These are phyloP conservation scores for Thelephora ganbajun DNA, from an alignment of 768 basidiomycete genomes.

Conservation along the genomic window DNA sequence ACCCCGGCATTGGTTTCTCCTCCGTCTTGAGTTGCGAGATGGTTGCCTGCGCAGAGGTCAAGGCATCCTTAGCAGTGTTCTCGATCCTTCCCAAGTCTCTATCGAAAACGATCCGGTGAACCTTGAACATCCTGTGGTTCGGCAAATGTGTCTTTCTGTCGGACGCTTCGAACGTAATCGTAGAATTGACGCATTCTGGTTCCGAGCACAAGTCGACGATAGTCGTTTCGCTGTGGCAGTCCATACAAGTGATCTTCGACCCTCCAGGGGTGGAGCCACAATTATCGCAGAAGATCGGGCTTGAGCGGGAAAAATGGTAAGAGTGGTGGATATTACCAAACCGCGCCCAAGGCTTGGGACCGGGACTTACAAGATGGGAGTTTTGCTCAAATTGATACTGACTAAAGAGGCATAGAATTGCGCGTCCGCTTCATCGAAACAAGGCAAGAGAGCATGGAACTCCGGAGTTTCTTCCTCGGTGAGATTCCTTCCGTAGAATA, in stretches of 20 bases:
- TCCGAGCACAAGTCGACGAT: conserved; percentile 17
- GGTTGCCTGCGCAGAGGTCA: conserved; percentile 6
- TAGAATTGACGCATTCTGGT: conserved; percentile 10
- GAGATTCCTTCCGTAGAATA: conserved; percentile 10
- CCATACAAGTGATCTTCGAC: conserved; percentile 18
- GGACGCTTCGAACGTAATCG: conserved; percentile 5
- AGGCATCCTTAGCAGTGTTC: conserved; percentile 12
- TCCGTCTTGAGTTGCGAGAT: conserved; percentile 4
- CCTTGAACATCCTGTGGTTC: conserved; percentile 18
- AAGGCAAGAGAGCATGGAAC: conserved; percentile 8
- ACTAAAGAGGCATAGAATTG: conserved; percentile 13
- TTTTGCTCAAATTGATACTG: conserved; percentile 8
- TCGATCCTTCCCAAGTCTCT: conserved; percentile 10
- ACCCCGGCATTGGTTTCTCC: background rate
- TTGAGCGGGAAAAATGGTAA: background rate
- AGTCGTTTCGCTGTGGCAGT: conserved; percentile 14
- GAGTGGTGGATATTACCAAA: background rate
- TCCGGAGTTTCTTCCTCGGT: conserved; percentile 8
- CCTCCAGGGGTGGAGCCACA: conserved; percentile 16
- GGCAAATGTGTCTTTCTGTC: conserved; percentile 14
- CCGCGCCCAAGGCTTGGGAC: background rate
- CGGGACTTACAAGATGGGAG: conserved; percentile 11
- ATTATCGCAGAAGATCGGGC: conserved; percentile 12
- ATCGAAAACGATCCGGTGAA: conserved; percentile 10
- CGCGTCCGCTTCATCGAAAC: conserved; percentile 9